Evolutionary conservation across 768 basidiomycete species (phyloP).

Genomic region (Agaricus subrufescens): DNA sequence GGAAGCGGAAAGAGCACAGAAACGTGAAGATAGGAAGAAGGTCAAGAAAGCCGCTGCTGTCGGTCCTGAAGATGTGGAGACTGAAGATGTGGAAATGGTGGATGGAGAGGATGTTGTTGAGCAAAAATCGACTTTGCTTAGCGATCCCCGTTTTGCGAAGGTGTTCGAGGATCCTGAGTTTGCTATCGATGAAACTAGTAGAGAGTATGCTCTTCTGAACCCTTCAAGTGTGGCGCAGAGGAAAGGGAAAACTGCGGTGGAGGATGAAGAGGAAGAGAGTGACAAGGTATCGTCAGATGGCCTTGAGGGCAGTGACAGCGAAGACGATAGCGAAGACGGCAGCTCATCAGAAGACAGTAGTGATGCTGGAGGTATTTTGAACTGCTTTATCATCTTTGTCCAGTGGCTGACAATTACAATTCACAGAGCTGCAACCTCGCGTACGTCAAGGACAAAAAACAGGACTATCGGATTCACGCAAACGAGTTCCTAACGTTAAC

Average conservation of each 20-base stretch:
- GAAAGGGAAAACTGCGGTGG: conserved; percentile 64
- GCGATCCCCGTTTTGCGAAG: conserved; percentile 84
- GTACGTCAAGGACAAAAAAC: conserved; percentile 46
- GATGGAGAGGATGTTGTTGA: conserved; percentile 29
- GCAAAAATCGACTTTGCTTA: conserved; percentile 51
- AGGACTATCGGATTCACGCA: conserved; percentile 29
- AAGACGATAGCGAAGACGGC: conserved; percentile 32
- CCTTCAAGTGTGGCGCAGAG: conserved; percentile 72
- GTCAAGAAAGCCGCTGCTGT: conserved; percentile 28
- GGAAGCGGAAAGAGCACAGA: conserved; percentile 57
- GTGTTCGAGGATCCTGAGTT: conserved; percentile 92
- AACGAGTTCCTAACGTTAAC: conserved; percentile 42
- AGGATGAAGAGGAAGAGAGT: conserved; percentile 87
- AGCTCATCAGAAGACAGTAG: conserved; percentile 38
- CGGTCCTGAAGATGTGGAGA: conserved; percentile 23
- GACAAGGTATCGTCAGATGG: conserved; percentile 62
- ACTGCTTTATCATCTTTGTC: background rate
- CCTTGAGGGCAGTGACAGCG: conserved; percentile 37
- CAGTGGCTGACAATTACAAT: conserved; percentile 28
- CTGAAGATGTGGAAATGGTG: conserved; percentile 28
- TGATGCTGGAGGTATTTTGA: conserved; percentile 48
- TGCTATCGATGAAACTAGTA: conserved; percentile 80
- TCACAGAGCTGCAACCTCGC: conserved; percentile 47
- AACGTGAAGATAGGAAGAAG: conserved; percentile 51
- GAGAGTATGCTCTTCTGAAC: conserved; percentile 91